Base-by-base conservation (phyloP, 805 yeast species). In the Nematodospora valgi region DNA sequence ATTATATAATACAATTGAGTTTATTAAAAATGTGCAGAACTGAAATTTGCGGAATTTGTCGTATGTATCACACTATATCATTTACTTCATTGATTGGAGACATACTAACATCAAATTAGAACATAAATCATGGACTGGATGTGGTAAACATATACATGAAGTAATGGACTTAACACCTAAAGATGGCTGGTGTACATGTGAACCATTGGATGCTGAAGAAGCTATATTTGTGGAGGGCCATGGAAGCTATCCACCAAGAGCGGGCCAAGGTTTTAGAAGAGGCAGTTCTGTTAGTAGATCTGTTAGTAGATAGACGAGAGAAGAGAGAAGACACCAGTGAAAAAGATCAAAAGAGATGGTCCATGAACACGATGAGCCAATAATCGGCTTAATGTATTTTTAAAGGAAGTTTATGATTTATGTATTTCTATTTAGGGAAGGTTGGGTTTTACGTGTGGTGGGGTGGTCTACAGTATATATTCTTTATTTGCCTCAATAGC, bases 91-190 rank as follows among this genome's bases (percentile, higher is more conserved):
- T 11, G 10, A 21, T n/a, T 16, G 16, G 7, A 10, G 7, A 14
- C 23, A 13, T 15, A 12, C 23, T 32, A 34, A 23, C 18, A 13
- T 19, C 25, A 13, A 23, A 25, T 31, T 22, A 30, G 39, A 52
- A 58, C 38, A 70, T 49, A 76, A 76, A 46, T 66, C 80, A 10
- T 78, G 84, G 84, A 68, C 79, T 27, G 82, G 82, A n/a, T 74
- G 80, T 45, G 81, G 82, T 19, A 29, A 56, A n/a, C 82, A 78
- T 46, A 59, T 76, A 27, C 42, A 68, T n/a, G 44, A 53, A 11
- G 78, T 78, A n/a, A 76, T 78, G 82, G 70, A 68, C 35, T 45
- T 49, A 37, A 72, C 79, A 14, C 72, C 70, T 20, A 62, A 59
- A 38, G 55, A 54, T 14, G 60, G 56, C 38, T 72, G 79, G 78